Percentiles rank a stretch among this genome's conserved stretches.
Evolutionary conservation across 2,329 filamentous ascomycete species (phyloP).

Genomic region (Beauveria asiatica): DNA sequence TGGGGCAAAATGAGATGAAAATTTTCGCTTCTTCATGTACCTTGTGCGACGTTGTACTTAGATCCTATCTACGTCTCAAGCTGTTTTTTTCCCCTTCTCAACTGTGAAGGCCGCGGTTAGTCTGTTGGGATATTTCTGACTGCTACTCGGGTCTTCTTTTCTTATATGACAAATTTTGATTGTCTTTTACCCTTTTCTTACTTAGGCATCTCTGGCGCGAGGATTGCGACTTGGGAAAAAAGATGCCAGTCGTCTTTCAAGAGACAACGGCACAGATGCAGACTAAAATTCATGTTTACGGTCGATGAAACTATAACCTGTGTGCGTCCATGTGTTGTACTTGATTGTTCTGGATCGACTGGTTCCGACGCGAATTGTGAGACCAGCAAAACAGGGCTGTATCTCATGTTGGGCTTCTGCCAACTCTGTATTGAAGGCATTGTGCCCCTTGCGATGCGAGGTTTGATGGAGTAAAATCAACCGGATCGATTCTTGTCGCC

Average conservation of each 20-base stretch:
- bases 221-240: not conserved
- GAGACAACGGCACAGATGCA: too few relatives aligned
- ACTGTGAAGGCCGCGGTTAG: not conserved
- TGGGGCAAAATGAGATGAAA: constrained; percentile 12
- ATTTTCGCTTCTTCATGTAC: constrained; percentile 17
- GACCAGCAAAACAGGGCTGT: too few relatives aligned
- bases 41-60: constrained; percentile 16
- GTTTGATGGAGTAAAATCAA: too few relatives aligned
- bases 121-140: not conserved
- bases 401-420: not conserved
- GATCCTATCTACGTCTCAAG: constrained; percentile 11
- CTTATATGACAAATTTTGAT: constrained; percentile 6
- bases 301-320: not conserved
- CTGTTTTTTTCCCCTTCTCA: constrained; percentile 9
- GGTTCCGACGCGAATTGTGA: too few relatives aligned
- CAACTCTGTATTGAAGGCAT: too few relatives aligned
- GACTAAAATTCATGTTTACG: not conserved
- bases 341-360: too few relatives aligned
- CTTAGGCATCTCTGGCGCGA: not conserved
- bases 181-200: not conserved
- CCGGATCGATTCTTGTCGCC: too few relatives aligned
- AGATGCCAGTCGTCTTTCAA: not conserved
- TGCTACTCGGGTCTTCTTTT: not conserved
- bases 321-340: not conserved
- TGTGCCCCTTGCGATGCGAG: too few relatives aligned